Evolutionary conservation across 306 rosid genomes (phyloP).

Genomic region (Hylodesmum podocarpum): DNA sequence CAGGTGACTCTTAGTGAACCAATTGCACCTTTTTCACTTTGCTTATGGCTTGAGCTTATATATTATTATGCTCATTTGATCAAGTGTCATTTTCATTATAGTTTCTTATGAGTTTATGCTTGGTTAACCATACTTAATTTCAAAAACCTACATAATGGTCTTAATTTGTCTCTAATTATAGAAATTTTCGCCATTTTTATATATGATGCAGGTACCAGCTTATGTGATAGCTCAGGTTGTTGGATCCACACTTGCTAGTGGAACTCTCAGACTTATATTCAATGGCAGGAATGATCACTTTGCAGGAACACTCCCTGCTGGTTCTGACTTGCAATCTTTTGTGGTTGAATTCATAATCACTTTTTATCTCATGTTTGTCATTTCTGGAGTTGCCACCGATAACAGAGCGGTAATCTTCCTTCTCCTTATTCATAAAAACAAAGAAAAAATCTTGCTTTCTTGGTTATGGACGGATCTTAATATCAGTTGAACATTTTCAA

Average conservation of each 20-base stretch:
- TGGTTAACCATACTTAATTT: not conserved
- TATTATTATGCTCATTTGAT: not conserved
- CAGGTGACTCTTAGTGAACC: slow-evolving; percentile 43
- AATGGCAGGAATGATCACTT: slow-evolving; percentile 46
- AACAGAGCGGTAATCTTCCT: slow-evolving; percentile 60
- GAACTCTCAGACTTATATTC: slow-evolving; percentile 65
- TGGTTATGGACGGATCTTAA: not conserved
- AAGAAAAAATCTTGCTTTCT: not conserved
- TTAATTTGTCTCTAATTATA: not conserved
- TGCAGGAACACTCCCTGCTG: slow-evolving; percentile 59
- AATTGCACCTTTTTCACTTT: not conserved
- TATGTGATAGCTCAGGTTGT: slow-evolving; percentile 62
- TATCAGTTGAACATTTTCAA: not conserved
- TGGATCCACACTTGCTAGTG: slow-evolving; percentile 81
- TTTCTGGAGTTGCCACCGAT: slow-evolving; percentile 84
- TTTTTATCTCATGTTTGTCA: slow-evolving; percentile 75
- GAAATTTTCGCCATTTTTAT: not conserved
- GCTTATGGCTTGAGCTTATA: not conserved
- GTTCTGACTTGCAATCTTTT: slow-evolving; percentile 57
- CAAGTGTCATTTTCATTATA: not conserved
- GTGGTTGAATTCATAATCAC: slow-evolving; percentile 80
- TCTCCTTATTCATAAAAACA: not conserved
- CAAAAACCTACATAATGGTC: not conserved
- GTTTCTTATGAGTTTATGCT: not conserved
- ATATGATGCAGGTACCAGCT: slow-evolving; percentile 54